phyloP scores from a whole-genome alignment of 2,329 filamentous ascomycete species.

The Fusarium pseudonygamai region DNA sequence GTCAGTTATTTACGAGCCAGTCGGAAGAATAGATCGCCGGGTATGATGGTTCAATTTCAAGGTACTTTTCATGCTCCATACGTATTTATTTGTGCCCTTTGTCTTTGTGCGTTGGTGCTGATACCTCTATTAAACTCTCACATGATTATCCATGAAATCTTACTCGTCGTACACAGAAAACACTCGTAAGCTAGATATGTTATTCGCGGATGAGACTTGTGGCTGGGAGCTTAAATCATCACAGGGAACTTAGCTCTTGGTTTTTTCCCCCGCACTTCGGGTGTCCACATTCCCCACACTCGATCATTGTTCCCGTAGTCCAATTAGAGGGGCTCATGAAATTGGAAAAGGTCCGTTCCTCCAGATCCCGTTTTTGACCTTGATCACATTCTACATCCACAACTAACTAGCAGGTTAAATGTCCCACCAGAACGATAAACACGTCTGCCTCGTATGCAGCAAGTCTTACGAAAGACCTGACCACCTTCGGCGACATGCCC shows the following conservation, averaged over 20 bases:
- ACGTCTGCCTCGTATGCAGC: background rate
- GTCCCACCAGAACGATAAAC: background rate
- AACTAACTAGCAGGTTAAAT: background rate
- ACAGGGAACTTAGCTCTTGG: background rate
- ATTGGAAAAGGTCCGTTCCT: background rate
- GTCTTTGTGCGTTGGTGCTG: no score
- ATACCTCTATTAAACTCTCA: no score
- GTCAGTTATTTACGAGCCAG: no score
- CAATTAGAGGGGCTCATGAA: background rate
- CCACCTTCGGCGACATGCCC: background rate
- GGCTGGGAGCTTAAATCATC: no score
- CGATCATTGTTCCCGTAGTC: background rate
- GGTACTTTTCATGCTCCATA: no score
- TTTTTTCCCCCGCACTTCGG: background rate
- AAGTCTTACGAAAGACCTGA: background rate
- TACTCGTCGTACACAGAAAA: no score
- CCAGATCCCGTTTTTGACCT: background rate
- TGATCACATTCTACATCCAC: fast-evolving
- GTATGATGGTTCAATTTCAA: no score
- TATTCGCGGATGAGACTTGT: no score
- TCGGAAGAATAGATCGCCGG: no score
- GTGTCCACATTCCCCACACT: background rate
- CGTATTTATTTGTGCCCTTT: no score
- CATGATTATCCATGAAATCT: no score
- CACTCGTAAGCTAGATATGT: no score